Conservation (phyloP, 2,329 filamentous ascomycete species). For the Scopulariopsis brevicaulis region DNA sequence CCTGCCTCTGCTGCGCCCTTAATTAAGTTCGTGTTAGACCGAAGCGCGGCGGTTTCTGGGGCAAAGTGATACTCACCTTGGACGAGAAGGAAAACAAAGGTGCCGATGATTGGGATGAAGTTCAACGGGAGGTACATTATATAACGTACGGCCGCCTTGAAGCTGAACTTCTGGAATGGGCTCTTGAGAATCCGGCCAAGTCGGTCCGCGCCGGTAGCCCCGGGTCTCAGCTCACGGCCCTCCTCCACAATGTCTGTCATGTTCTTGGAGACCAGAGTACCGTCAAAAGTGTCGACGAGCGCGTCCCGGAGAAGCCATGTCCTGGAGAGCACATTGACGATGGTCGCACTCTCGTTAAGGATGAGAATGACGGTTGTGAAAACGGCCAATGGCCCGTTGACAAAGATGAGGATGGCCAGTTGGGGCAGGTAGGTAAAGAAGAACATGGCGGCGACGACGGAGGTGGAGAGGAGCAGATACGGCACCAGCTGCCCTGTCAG, state of each 20-base stretch:
- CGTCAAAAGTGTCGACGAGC: conserved; percentile 82
- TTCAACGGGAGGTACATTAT: conserved; percentile 84
- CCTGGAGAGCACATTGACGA: conserved; percentile 46
- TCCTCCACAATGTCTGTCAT: conserved; percentile 52
- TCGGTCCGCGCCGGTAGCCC: conserved; percentile 35
- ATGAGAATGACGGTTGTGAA: conserved; percentile 60
- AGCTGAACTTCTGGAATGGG: conserved; percentile 44
- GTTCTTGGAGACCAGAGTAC: conserved; percentile 43
- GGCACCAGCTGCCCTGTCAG: conserved; percentile 42
- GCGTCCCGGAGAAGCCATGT: conserved; percentile 73
- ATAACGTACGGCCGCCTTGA: conserved; percentile 60
- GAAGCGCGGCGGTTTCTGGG: not conserved
- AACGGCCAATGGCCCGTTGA: conserved; percentile 74
- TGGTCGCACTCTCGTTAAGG: conserved; percentile 47
- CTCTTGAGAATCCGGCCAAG: conserved; percentile 46
- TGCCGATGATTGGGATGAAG: conserved; percentile 59
- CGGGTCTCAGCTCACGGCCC: conserved; percentile 60
- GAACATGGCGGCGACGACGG: conserved; percentile 74
- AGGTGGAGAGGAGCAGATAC: conserved; percentile 58
- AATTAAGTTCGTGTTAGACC: not conserved
- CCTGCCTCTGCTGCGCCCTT: conserved; percentile 35
- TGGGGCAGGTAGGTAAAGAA: conserved; percentile 79
- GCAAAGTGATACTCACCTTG: conserved; percentile 40
- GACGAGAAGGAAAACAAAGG: conserved; percentile 64
- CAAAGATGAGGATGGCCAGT: conserved; percentile 68